Percentiles rank a stretch among this genome's conserved stretches.
These are phyloP conservation scores for Ganoderma meredithae DNA, from an alignment of 1,284 basidiomycete genomes.

Conservation along the genomic window DNA sequence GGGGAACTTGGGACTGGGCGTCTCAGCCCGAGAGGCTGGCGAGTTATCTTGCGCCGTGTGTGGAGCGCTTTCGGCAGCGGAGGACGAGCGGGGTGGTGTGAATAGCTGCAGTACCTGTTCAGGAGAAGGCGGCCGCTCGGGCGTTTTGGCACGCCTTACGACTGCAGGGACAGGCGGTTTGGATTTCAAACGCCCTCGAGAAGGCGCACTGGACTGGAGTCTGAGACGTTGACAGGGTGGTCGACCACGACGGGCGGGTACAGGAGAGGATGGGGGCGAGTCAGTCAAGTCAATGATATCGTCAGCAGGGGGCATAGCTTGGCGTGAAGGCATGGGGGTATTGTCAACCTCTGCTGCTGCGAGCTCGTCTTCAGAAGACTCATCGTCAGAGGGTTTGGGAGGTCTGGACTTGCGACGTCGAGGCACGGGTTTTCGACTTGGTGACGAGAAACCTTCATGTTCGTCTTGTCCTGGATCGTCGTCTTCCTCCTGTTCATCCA, in stretches of 20 bases:
- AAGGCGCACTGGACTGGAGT: slow-evolving; percentile 6
- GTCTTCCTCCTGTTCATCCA: slow-evolving; percentile 31
- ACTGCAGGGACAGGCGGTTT: slow-evolving; percentile 6
- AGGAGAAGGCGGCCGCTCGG: slow-evolving; percentile 16
- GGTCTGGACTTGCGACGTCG: slow-evolving; percentile 21
- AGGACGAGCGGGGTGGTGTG: slow-evolving; percentile 39
- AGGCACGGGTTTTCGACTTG: slow-evolving; percentile 7
- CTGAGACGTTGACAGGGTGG: slow-evolving; percentile 24
- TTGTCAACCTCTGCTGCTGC: slow-evolving; percentile 51
- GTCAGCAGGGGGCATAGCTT: slow-evolving; percentile 17
- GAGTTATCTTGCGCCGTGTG: background rate
- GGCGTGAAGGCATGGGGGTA: slow-evolving; percentile 35
- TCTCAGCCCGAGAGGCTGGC: slow-evolving; percentile 10
- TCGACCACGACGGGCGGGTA: slow-evolving; percentile 19
- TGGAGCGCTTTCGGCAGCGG: slow-evolving; percentile 21
- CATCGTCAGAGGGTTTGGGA: slow-evolving; percentile 31
- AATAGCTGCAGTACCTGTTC: slow-evolving; percentile 30
- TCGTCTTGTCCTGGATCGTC: background rate
- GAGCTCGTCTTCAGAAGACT: slow-evolving; percentile 54
- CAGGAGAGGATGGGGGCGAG: slow-evolving; percentile 37
- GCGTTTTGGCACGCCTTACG: background rate
- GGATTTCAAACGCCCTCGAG: slow-evolving; percentile 20
- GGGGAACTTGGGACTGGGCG: slow-evolving; percentile 28
- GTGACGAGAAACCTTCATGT: background rate
- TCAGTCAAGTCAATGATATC: slow-evolving; percentile 48